Conservation (phyloP, 2,329 filamentous ascomycete species). For the Colletotrichum lupini region DNA sequence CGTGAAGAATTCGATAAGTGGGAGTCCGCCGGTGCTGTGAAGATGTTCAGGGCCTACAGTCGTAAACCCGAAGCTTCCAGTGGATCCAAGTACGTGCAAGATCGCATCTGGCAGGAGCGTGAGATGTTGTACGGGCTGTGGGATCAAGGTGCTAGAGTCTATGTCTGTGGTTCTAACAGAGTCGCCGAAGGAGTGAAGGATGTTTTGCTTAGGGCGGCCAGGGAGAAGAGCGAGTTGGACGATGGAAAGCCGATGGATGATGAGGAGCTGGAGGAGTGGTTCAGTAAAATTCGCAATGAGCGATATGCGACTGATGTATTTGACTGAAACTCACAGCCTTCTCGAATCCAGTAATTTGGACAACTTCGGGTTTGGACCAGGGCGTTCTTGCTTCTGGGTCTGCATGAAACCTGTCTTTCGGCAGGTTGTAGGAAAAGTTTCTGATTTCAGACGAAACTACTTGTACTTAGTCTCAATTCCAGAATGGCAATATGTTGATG, state of each 20-base stretch:
- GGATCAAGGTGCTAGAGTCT: conserved; percentile 60
- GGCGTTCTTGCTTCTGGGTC: not conserved
- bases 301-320: conserved; percentile 72
- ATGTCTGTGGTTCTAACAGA: conserved; percentile 67
- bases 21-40: conserved; percentile 60
- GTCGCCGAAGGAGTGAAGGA: conserved; percentile 55
- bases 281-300: conserved; percentile 62
- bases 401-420: not conserved
- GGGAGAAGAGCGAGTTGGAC: conserved; percentile 41
- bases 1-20: conserved; percentile 55
- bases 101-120: conserved; percentile 50
- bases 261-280: conserved; percentile 57
- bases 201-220: conserved; percentile 36
- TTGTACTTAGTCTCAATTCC: not conserved
- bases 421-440: not conserved
- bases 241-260: conserved; percentile 39
- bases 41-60: conserved; percentile 67
- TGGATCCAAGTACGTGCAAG: conserved; percentile 61
- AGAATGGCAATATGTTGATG: not conserved
- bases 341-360: not conserved
- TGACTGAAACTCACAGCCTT: conserved; percentile 48
- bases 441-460: not conserved
- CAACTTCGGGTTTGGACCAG: not conserved
- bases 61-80: conserved; percentile 53
- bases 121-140: conserved; percentile 47